These are phyloP conservation scores for Apocynum venetum DNA, from an alignment of 257 asterid genomes.

Conservation along the genomic window DNA sequence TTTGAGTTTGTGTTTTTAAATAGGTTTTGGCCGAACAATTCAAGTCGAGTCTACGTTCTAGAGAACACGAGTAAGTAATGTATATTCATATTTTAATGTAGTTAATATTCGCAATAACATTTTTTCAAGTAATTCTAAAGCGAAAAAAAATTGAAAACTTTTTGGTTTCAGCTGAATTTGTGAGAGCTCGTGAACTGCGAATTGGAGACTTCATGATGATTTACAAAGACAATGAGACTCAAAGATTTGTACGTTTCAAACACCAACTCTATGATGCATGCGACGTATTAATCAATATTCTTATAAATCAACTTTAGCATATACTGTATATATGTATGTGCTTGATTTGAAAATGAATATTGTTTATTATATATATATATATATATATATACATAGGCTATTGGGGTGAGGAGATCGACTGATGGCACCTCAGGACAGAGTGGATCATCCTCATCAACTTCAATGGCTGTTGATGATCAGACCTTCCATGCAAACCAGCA, in stretches of 20 bases:
- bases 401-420: neutral
- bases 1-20: too few species aligned
- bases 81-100: neutral
- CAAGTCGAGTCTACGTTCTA: conserved; percentile 12
- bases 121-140: too few species aligned
- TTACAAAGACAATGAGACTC: neutral
- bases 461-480: neutral
- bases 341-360: neutral
- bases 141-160: too few species aligned
- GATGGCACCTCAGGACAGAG: neutral
- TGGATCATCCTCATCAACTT: neutral
- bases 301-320: too few species aligned
- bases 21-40: conserved; percentile 22
- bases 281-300: too few species aligned
- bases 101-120: too few species aligned
- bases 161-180: conserved; percentile 7
- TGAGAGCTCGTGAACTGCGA: neutral
- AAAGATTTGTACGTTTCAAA: conserved; percentile 8
- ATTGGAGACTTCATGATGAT: conserved; percentile 19
- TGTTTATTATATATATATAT: too few species aligned
- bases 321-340: neutral
- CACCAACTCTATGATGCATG: too few species aligned
- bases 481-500: neutral
- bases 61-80: conserved; percentile 15
- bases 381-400: neutral